Base-by-base conservation (phyloP, 306 rosid genomes). In the Sindora glabra region DNA sequence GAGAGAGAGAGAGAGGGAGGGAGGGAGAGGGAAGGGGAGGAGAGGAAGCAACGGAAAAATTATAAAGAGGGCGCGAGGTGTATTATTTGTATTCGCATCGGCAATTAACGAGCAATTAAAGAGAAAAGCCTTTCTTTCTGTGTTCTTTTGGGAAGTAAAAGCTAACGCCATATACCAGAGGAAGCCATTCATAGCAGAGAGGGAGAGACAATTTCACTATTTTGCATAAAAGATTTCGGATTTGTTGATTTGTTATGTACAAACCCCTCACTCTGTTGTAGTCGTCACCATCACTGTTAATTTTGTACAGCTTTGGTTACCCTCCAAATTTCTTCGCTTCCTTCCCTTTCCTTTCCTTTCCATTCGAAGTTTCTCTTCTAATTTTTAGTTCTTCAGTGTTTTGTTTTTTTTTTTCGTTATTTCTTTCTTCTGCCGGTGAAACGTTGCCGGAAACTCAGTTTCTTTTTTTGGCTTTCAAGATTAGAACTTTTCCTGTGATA, bases 211-310 rank as follows among this genome's bases (percentile, higher is more conserved):
- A 52, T 69, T 73, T 54, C 56, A 67, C 61, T 70, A 75, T 71
- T 80, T 65, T 65, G 74, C 78, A 68, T 22, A 77, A 56, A 65
- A 38, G 53, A 55, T 33, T 66, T 71, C 65, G 76, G 76, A 71
- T 83, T 56, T 69, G 77, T 76, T 81, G 65, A 68, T 75, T 70
- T 79, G 73, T n/a, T n/a, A n/a, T n/a, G n/a, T n/a, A n/a, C n/a
- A 81, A 81, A 73, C 69, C 80, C 68, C 67, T 76, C 75, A 34
- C 52, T 54, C 74, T 75, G 59, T 73, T 75, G 71, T 77, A 70
- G 46, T 72, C 57, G 38, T 84, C 74, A n/a, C 78, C 80, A 77
- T 79, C 83, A 69, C 74, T 79, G 76, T 71, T 73, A 64, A 61
- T 62, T 17, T 75, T 68, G 56, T 73, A 45, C 81, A 65, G 77